Evolutionary conservation across 176 grass and related monocot genomes (phyloP), one percentile per base, ranked within the genome.

Genomic region (Guadua angustifolia): DNA sequence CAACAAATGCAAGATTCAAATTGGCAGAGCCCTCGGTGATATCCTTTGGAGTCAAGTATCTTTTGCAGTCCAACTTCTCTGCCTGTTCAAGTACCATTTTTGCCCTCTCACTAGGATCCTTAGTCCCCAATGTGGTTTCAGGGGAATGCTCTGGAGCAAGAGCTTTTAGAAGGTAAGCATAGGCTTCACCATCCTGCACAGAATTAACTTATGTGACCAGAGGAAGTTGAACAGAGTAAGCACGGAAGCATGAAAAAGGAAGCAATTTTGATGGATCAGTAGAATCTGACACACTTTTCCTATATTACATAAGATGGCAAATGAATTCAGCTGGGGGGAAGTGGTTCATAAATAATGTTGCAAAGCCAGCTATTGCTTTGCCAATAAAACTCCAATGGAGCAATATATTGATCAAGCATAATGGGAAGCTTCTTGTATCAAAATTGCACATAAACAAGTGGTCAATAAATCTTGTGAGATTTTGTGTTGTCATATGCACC

Each of bases 1-100:
- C 95, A 75, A 95, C 95, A 85, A 98, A 98, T 88, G 93, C 95
- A 88, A 98, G 95, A 91, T 98, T 98, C 70, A 98, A 86, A 91
- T 98, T 98, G 79, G 95, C 89, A 87, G 95, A 98, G 60, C 95
- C 95, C 82, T 98, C 95, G 17, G 92, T 90, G 55, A 98, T 98
- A 86, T 98, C 95, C 80, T 98, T 95, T 84, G 93, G 93, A 74
- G 87, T 93, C 59, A 98, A 69, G 72, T 98, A 98, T 88, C 95
- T 85, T 88, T 98, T 98, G 71, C 95, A 98, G 68, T 95, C 91
- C 87, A 98, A 88, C 40, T 93, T 98, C 79, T 98, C 95, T 6
- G 95, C 95, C 82, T 98, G 95, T 79, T 95, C 91, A 85, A 98
- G 89, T 83, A 98, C 87, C 83, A 90, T 84, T 93, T 98, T 95